Base-by-base conservation (phyloP, 2,329 filamentous ascomycete genomes). In the Botrytis sinoallii region DNA sequence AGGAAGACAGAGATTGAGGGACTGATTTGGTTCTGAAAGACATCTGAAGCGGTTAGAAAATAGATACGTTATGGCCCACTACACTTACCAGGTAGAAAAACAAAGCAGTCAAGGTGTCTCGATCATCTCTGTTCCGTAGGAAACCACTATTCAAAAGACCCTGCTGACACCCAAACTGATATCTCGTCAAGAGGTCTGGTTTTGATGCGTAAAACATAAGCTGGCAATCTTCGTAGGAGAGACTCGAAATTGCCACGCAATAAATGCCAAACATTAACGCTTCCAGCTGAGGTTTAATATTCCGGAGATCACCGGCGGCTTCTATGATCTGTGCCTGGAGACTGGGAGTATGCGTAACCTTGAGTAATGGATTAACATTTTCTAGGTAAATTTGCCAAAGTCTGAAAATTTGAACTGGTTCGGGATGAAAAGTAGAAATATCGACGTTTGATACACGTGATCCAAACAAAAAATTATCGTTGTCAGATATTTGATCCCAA, bases 331-430 rank as follows among this genome's bases (percentile, higher is more conserved):
- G 86, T 3, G 87, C 86, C 78, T 94, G 90, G 6, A 93, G 81
- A 0, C 90, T 90, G 0, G 92, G 92, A 1, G 91, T 87, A 79
- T 95, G 93, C 38, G 93, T 89, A 64, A 90, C 79, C 80, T 94
- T 95, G 77, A 89, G 88, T 64, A 94, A 81, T 0, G 92, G 92
- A 78, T 95, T 92, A 72, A 95, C 89, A 75, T 93, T 90, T 67
- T 93, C 89, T 9, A 94, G 83, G 76, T 91, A 94, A 14, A 89
- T 84, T 80, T 94, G 91, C 93, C 93, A 95, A 8, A 95, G 85
- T 69, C 87, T 86, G 78, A 93, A 90, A 40, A 92, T 88, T 48
- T 93, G 89, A 20, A 88, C 86, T 0, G 90, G 93, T 42, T 77
- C 73, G 4, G 79, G 92, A 82, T 92, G 83, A 78, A 32, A 83